Conservation (phyloP, 495 filamentous ascomycete species). For the Aspergillus heteromorphus region DNA sequence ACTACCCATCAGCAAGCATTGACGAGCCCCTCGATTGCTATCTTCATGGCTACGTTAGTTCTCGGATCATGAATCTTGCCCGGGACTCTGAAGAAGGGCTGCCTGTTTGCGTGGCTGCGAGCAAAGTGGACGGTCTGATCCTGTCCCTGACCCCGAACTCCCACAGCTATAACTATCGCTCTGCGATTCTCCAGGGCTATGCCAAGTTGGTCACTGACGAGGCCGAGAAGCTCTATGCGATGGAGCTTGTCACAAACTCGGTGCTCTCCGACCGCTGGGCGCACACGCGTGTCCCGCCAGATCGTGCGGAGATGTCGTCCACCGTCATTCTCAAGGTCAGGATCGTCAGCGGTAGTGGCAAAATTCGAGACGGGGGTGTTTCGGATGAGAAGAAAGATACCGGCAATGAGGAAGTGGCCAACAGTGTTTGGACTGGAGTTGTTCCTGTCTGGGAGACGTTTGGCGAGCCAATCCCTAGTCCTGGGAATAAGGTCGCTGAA, state of each 20-base stretch:
- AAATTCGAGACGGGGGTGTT: conserved; percentile 65
- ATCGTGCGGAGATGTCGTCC: conserved; percentile 66
- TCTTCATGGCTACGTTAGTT: conserved; percentile 81
- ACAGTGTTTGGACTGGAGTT: conserved; percentile 76
- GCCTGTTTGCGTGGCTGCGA: conserved; percentile 62
- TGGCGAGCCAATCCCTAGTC: conserved; percentile 63
- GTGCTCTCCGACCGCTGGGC: conserved; percentile 66
- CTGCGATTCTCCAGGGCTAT: conserved; percentile 71
- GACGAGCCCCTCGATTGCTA: conserved; percentile 72
- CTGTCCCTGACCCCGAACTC: conserved; percentile 71
- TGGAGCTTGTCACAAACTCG: conserved; percentile 74
- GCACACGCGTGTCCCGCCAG: conserved; percentile 66
- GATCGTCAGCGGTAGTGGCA: conserved; percentile 69
- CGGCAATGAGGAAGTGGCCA: conserved; percentile 53
- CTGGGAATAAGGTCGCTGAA: conserved; percentile 52
- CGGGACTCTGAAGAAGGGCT: conserved; percentile 51
- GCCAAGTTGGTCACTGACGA: conserved; percentile 60
- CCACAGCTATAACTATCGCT: conserved; percentile 88
- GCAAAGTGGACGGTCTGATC: conserved; percentile 67
- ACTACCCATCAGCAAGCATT: conserved; percentile 53
- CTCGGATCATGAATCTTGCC: conserved; percentile 67
- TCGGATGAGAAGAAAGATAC: conserved; percentile 67
- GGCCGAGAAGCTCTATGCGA: conserved; percentile 76
- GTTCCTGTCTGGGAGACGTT: conserved; percentile 63
- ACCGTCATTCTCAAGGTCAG: conserved; percentile 70